Evolutionary conservation across 805 yeast species (phyloP), one percentile per base, ranked within the genome.

Genomic region (Starmerella lactis-condensi): DNA sequence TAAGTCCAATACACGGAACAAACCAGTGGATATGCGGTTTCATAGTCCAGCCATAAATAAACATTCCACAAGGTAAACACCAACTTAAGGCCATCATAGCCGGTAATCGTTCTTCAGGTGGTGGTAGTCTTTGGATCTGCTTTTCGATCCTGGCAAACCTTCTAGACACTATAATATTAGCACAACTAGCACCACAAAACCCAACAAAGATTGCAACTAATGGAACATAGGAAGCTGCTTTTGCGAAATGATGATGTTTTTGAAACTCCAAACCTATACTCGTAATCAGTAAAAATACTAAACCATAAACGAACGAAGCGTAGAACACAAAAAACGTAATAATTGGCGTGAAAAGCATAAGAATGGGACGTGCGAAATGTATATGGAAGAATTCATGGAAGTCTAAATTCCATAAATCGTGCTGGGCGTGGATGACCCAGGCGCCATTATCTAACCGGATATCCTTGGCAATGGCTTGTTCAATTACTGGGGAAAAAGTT

Each of bases 401-500:
- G 2, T 75, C 56, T 51, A 79, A 52, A 29, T 81, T 79, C 50
- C 68, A 70, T 18, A 85, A 89, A n/a, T 83, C 95, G 51, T 78
- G 91, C 57, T 77, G 91, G 17, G 95, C 77, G 78, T 81, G 82
- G 39, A 78, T 73, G 45, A 74, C 75, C 38, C 62, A 62, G 46
- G 79, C 74, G 27, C 89, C 82, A 4, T 93, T 76, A 48, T 69
- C 72, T 44, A 67, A 62, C 57, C 94, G 67, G 44, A 79, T 47
- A 44, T 53, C 61, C 34, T 54, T 55, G 14, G 94, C 94, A 49
- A 72, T 66, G 22, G 49, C 60, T 45, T 73, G 69, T 40, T 77
- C 60, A 31, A 82, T 68, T 1, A 42, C 46, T 5, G 56, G 54
- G 6, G 44, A 44, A 35, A 57, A 63, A 8, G 54, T 54, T 56